Base-by-base conservation (phyloP, 345 rosid species). In the Moringa oleifera region DNA sequence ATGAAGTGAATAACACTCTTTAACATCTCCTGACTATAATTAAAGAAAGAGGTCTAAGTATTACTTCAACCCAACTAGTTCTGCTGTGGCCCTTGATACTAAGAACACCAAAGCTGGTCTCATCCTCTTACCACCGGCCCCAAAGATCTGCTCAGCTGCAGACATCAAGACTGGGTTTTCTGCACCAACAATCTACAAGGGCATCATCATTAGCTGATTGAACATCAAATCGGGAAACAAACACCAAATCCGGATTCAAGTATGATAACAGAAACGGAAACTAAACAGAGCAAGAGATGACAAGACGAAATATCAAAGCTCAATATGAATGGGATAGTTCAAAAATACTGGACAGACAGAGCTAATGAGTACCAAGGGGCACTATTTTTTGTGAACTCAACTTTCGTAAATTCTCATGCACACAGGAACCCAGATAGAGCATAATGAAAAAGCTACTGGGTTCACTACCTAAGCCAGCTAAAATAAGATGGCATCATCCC, bases 101-200 rank as follows among this genome's bases (percentile, higher is more conserved):
- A 94, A 83, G 79, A 94, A 94, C 16, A 90, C 99, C 71, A 94
- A 74, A 63, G 96, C 96, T 5, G 97, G 99, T 64, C 96, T 83
- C 96, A 90, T 88, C 75, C 99, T 83, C 79, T 94, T 94, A 21
- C 99, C 99, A 74, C 99, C 97, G 59, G 99, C 99, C 67, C 99
- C 68, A 71, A 94, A 90, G 33, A 90, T 90, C 77, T 94, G 97
- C 77, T 94, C 93, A 58, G 99, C 99, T 18, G 97, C 97, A 47
- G 97, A 90, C 87, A 82, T 88, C 56, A 94, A 73, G 63, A 94
- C 91, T 21, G 99, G 93, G 61, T 94, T 90, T 67, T 94, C 97
- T 71, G 97, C 95, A 60, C 96, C 97, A 71, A 90, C 97, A 82
- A 94, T 87, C 97, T 94, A 80, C 31, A 68, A 77, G 19, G 72